phyloP scores from a whole-genome alignment of 2,329 filamentous ascomycete genomes.

The Ceratocystiopsis minuta region DNA sequence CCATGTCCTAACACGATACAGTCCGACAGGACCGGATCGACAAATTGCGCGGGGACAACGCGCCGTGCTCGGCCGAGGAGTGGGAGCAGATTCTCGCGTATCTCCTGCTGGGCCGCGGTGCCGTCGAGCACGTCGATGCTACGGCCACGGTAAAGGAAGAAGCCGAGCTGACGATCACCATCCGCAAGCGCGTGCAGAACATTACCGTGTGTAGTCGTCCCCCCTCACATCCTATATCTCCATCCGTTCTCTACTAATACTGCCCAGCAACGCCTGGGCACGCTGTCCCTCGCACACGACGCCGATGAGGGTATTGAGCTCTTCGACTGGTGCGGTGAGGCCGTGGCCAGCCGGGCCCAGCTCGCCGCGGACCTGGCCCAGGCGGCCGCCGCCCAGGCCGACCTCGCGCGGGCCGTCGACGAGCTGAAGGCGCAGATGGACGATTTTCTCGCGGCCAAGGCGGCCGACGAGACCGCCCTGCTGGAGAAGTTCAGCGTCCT shows the following conservation, averaged over 20 bases:
- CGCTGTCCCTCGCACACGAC: constrained; percentile 37
- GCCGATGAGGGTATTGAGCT: constrained; percentile 42
- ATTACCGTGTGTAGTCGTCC: constrained; percentile 39
- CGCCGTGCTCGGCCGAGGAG: constrained; percentile 39
- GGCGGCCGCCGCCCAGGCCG: constrained; percentile 22
- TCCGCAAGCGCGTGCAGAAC: constrained; percentile 47
- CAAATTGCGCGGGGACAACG: constrained; percentile 34
- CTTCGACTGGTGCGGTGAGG: constrained; percentile 52
- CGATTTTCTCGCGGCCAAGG: constrained; percentile 47
- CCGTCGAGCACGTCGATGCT: constrained; percentile 36
- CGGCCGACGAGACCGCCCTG: constrained; percentile 46
- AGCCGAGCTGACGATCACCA: constrained; percentile 37
- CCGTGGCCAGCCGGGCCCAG: constrained; percentile 29
- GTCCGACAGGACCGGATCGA: constrained; percentile 38
- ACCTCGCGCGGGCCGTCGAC: constrained; percentile 36
- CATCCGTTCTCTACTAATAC: too few species aligned
- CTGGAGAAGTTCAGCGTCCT: constrained; percentile 52
- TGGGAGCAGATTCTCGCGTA: constrained; percentile 45
- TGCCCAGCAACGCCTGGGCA: constrained; percentile 48
- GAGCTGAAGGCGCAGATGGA: constrained; percentile 45
- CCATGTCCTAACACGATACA: constrained; percentile 12
- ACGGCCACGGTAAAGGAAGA: constrained; percentile 39
- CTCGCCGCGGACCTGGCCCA: constrained; percentile 25
- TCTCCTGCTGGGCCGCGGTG: constrained; percentile 32
- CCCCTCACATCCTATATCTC: constrained; percentile 10